Base-by-base conservation (phyloP, 805 yeast species). In the Zygoascus ofunaensis region DNA sequence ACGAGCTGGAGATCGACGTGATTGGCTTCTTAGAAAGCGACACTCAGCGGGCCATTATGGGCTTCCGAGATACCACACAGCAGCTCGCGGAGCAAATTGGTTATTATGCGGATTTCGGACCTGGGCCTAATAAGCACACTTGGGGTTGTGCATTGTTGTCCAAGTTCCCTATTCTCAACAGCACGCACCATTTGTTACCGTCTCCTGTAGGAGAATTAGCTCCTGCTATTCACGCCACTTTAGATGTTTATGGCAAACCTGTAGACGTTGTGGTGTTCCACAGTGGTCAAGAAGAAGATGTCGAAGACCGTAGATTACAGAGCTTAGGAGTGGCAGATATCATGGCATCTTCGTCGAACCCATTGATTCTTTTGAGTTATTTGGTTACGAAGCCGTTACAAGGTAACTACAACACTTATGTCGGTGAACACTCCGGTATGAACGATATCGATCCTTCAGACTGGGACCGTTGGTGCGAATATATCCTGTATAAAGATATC, bases 381-480 rank as follows among this genome's bases (percentile, higher is more conserved):
- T 70, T 92, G 60, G 97, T 92, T 15, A 86, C 95, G 1, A 76
- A 74, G 30, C 97, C 98, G 10, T 67, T 76, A 39, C 75, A 80
- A 60, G 97, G 97, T 8, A 90, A 92, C 64, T 90, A 90, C 70
- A 81, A 85, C 66, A 87, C 87, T 1, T 87, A 87, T 63, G 96
- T 89, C 17, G 80, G 94, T 56, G 83, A 82, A 41, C 63, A 69
- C 52, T 79, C 90, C 1, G 84, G 95, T 26, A 86, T 92, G 90
- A 77, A 80, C 56, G 98, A 92, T 62, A 87, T 92, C 50, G 98
- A 92, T 62, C 82, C 89, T 37, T 70, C 82, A 5, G 97, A 90
- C 61, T 85, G 89, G 80, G 98, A 92, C 59, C 78, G 98, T 67
- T 92, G 98, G 98, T 92, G 98, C 66, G 95, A 92, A 67, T 92